Base-by-base conservation (phyloP, 768 basidiomycete species). In the Artomyces pyxidatus region DNA sequence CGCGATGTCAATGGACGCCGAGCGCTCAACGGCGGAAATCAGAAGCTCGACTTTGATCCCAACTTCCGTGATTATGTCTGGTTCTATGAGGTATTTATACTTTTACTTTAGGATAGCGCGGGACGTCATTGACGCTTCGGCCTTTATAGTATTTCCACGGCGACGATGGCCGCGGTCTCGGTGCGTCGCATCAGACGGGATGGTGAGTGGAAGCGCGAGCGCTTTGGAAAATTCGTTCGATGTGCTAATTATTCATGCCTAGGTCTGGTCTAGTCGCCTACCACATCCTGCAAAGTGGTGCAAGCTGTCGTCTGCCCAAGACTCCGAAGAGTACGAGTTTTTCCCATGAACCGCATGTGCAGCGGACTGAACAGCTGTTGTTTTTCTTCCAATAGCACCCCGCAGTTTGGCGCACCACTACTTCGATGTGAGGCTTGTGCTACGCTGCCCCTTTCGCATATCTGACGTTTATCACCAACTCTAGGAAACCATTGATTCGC, bases 161-260 rank as follows among this genome's bases (percentile, higher is more conserved):
- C 12, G 92, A 99, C 58, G 83, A 75, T 49, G 96, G 96, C 17
- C 78, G 83, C 50, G 96, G 96, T 17, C 75, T 99, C 11, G 96
- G 96, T 35, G 96, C 95, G 3, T 96, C 93, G 5, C 96, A 99
- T 68, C 96, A 99, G 66, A 97, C 94, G 53, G 96, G 96, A 57
- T 99, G 95, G 94, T 85, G 61, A 67, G 74, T 55, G 3, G 28
- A n/a, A n/a, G n/a, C n/a, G n/a, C n/a, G n/a, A 11, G 21, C n/a
- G 23, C 8, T n/a, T 29, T 19, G 16, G 26, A 28, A n/a, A n/a
- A n/a, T n/a, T n/a, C n/a, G n/a, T n/a, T n/a, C n/a, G n/a, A n/a
- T n/a, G n/a, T n/a, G n/a, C n/a, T n/a, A n/a, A n/a, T n/a, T n/a
- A 12, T 47, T 42, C 29, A 7, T 35, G n/a, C 17, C 14, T 45